phyloP scores from a whole-genome alignment of 2,329 filamentous ascomycete species.

The Fusarium chlamydosporum region DNA sequence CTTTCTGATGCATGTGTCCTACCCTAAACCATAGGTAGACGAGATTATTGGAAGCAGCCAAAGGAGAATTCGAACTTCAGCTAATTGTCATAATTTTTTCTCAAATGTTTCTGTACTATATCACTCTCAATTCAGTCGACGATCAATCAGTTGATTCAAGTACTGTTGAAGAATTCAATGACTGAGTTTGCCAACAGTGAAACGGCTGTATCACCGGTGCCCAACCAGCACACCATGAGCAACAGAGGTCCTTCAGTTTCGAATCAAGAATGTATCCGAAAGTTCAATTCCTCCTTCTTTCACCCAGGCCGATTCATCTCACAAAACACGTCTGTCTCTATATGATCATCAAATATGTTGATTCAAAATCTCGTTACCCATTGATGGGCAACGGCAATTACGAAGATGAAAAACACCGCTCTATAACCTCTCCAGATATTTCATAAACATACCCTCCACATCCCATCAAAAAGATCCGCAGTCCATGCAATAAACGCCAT shows the following conservation, averaged over 20 bases:
- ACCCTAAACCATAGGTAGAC: background rate
- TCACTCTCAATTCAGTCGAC: no score
- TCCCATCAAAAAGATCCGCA: slow-evolving; percentile 37
- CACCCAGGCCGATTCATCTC: background rate
- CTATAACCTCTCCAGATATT: slow-evolving; percentile 36
- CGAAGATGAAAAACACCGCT: slow-evolving; percentile 43
- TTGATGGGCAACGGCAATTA: slow-evolving; percentile 33
- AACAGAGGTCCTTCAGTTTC: background rate
- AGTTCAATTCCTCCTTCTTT: background rate
- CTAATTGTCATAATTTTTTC: no score
- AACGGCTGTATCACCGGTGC: background rate
- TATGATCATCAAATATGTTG: slow-evolving; percentile 21
- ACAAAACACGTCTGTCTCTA: background rate
- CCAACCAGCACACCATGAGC: background rate
- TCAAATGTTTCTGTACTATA: no score
- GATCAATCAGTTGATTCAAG: background rate
- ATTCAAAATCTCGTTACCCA: slow-evolving; percentile 45
- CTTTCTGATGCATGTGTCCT: background rate
- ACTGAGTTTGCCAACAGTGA: background rate
- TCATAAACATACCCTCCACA: slow-evolving; percentile 40
- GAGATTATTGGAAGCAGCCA: background rate
- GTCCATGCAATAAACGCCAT: slow-evolving; percentile 47
- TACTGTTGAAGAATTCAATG: background rate
- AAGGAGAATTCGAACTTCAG: no score
- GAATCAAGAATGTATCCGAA: background rate